Evolutionary conservation across 1,139 yeast genomes (phyloP).

Genomic region (Candida buenavistaensis): DNA sequence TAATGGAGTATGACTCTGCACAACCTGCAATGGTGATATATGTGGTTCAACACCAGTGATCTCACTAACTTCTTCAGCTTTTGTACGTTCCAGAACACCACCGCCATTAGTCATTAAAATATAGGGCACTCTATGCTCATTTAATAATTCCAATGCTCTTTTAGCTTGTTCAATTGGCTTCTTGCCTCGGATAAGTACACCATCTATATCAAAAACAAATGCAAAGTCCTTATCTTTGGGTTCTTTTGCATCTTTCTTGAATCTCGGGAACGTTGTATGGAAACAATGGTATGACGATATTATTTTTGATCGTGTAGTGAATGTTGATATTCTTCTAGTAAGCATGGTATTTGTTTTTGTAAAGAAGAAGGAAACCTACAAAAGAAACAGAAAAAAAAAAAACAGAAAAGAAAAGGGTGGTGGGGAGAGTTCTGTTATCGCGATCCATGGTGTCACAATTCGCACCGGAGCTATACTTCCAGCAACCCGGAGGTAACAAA

Average conservation of each 20-base stretch:
- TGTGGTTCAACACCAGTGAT: constrained; percentile 40
- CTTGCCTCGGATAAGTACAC: constrained; percentile 83
- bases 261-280: constrained; percentile 4
- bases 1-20: constrained; percentile 93
- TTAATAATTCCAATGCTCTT: constrained; percentile 59
- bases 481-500: neutral
- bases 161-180: constrained; percentile 68
- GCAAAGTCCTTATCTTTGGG: constrained; percentile 16
- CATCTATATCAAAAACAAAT: constrained; percentile 64
- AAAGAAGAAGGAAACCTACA: no score
- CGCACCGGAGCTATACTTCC: no score
- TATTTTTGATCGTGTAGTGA: neutral
- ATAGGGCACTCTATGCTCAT: constrained; percentile 67
- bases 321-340: constrained; percentile 4
- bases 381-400: no score
- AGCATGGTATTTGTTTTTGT: constrained; percentile 2
- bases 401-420: no score
- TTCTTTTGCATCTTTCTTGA: neutral
- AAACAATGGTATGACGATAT: constrained; percentile 1
- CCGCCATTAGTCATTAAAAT: constrained; percentile 92
- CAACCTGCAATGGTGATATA: constrained; percentile 64
- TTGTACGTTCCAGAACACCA: constrained; percentile 66
- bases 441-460: no score
- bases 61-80: constrained; percentile 59
- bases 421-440: no score